Conservation (phyloP, 148 eudicot genomes). For the Rhododendron simsii region DNA sequence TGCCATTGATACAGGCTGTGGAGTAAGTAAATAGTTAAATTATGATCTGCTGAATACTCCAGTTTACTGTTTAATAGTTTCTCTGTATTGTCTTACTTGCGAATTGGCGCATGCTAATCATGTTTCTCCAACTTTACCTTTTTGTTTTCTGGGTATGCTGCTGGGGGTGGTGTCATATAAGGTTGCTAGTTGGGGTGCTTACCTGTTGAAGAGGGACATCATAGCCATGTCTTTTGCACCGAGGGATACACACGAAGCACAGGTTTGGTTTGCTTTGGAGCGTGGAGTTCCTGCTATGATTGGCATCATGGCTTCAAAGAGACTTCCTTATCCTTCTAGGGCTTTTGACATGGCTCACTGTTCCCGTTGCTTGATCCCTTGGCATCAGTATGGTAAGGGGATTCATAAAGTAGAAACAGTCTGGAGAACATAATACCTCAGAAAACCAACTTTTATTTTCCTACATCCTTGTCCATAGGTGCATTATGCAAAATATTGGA, state of each 20-base stretch:
- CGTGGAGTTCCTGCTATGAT: slow-evolving; percentile 99
- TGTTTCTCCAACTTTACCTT: neutral
- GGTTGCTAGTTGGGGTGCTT: slow-evolving; percentile 99
- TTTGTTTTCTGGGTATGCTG: neutral
- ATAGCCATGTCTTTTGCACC: slow-evolving; percentile 94
- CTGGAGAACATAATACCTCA: neutral
- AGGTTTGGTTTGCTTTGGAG: slow-evolving; percentile 89
- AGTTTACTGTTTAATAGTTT: neutral
- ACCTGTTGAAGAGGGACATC: slow-evolving; percentile 75
- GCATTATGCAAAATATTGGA: neutral
- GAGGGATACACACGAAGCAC: slow-evolving; percentile 95
- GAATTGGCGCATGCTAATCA: neutral
- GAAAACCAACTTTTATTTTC: neutral
- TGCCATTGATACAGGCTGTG: slow-evolving; percentile 93
- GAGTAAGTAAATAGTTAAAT: slow-evolving; percentile 28
- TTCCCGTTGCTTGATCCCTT: slow-evolving; percentile 92
- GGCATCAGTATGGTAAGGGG: slow-evolving; percentile 58
- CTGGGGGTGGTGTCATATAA: slow-evolving; percentile 13
- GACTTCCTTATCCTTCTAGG: slow-evolving; percentile 90
- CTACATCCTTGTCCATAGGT: neutral
- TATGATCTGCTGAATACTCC: neutral
- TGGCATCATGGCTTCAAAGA: slow-evolving; percentile 73
- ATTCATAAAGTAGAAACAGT: neutral
- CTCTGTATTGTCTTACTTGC: neutral
- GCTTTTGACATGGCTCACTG: slow-evolving; percentile 99